Conservation (phyloP, 441 rosid genomes). For the Sinapis alba region DNA sequence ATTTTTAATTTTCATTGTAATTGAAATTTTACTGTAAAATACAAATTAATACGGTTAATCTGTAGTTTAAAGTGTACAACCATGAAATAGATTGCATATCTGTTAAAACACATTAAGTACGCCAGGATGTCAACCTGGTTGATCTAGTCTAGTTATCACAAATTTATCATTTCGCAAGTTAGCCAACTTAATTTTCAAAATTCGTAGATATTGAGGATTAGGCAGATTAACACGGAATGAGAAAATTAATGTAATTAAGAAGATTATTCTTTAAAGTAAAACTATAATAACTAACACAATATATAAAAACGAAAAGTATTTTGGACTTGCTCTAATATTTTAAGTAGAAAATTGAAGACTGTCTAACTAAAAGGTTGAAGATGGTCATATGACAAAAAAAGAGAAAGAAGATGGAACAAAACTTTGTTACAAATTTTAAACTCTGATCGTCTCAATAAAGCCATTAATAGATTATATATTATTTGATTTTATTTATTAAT, state of each 20-base stretch:
- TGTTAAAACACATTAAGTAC: neutral
- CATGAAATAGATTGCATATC: no score
- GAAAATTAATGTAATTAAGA: neutral
- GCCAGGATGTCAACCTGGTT: neutral
- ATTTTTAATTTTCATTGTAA: no score
- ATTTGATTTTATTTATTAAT: no score
- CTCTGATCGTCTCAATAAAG: neutral
- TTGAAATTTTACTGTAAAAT: no score
- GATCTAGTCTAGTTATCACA: neutral
- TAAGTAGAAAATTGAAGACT: neutral
- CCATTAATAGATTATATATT: neutral
- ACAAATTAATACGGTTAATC: no score
- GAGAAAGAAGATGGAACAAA: neutral
- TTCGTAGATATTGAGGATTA: neutral
- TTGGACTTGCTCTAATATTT: neutral
- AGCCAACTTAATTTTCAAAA: neutral
- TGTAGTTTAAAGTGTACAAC: no score
- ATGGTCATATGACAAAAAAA: neutral
- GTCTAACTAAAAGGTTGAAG: neutral
- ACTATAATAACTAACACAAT: neutral
- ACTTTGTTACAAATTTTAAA: neutral
- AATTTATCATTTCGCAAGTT: neutral
- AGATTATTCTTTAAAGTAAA: neutral
- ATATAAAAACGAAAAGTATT: neutral
- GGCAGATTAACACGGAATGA: neutral